phyloP scores from a whole-genome alignment of 495 filamentous ascomycete genomes.

The Articulospora tetracladia region DNA sequence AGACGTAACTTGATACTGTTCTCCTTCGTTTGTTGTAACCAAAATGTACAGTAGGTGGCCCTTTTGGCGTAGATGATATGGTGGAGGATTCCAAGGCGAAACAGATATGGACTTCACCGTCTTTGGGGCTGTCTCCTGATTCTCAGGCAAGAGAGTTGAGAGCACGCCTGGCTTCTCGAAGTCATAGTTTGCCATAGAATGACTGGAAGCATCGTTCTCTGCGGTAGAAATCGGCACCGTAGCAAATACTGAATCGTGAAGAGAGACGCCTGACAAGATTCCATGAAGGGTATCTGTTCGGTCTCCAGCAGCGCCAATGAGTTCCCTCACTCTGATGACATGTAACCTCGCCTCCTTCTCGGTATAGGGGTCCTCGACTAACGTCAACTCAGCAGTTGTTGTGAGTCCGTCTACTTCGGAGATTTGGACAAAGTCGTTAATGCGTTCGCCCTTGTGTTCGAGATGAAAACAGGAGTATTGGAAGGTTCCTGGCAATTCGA shows the following conservation, averaged over 20 bases:
- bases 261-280: conserved; percentile 77
- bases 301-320: conserved; percentile 88
- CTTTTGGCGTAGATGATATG: conserved; percentile 81
- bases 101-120: conserved; percentile 84
- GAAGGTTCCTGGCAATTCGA: conserved; percentile 88
- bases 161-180: conserved; percentile 64
- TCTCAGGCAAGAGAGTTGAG: conserved; percentile 64
- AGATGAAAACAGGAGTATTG: conserved; percentile 99
- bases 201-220: conserved; percentile 40
- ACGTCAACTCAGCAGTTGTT: conserved; percentile 65
- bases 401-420: conserved; percentile 83
- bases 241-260: conserved; percentile 71
- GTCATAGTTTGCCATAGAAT: conserved; percentile 65
- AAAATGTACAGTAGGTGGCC: conserved; percentile 93
- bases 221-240: conserved; percentile 38
- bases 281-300: conserved; percentile 86
- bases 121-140: conserved; percentile 66
- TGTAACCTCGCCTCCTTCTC: conserved; percentile 98
- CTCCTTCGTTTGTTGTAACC: conserved; percentile 84
- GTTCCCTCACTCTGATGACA: conserved; percentile 80
- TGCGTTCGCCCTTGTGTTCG: conserved; percentile 74
- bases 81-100: conserved; percentile 95
- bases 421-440: conserved; percentile 94
- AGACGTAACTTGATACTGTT: conserved; percentile 88
- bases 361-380: conserved; percentile 96